Percentiles rank a stretch among this genome's conserved stretches.
These are phyloP conservation scores for Globisporangium cylindrosporum DNA, from an alignment of 352 stramenopile genomes.

Conservation along the genomic window DNA sequence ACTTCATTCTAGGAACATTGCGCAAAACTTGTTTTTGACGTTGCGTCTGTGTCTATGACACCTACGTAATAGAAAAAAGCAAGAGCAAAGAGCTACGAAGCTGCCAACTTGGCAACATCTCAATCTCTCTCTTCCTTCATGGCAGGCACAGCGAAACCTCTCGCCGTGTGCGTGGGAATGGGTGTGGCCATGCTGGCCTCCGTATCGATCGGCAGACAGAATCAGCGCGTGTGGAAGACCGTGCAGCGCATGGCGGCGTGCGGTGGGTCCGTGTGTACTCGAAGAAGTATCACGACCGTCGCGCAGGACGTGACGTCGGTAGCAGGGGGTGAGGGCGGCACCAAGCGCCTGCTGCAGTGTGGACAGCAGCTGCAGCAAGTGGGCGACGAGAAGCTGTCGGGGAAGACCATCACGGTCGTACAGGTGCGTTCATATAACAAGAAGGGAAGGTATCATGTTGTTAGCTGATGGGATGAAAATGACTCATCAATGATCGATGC, in stretches of 20 bases:
- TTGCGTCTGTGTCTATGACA: conserved; percentile 5
- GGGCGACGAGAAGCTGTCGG: conserved; percentile 29
- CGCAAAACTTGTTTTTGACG: neutral
- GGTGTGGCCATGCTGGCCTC: conserved; percentile 68
- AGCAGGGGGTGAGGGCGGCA: neutral
- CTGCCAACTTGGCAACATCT: neutral
- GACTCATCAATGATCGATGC: neutral
- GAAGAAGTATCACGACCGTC: conserved; percentile 7
- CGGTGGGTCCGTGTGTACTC: conserved; percentile 12
- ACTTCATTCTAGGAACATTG: conserved; percentile 1
- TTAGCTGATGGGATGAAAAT: neutral
- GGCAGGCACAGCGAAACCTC: conserved; percentile 21
- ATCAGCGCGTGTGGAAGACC: conserved; percentile 47
- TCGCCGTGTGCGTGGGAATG: conserved; percentile 66
- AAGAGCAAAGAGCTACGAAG: conserved; percentile 2
- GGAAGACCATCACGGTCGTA: conserved; percentile 73
- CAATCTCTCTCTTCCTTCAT: conserved; percentile 6
- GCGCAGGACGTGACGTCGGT: neutral
- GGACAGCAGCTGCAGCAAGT: conserved; percentile 41
- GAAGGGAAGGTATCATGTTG: neutral
- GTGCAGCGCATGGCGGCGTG: conserved; percentile 28
- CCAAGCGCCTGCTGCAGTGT: conserved; percentile 43
- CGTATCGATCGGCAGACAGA: conserved; percentile 51
- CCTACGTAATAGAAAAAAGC: conserved; percentile 7
- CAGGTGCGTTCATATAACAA: conserved; percentile 32